Base-by-base conservation (phyloP, 495 filamentous ascomycete species). In the Tuber umbilicatum region DNA sequence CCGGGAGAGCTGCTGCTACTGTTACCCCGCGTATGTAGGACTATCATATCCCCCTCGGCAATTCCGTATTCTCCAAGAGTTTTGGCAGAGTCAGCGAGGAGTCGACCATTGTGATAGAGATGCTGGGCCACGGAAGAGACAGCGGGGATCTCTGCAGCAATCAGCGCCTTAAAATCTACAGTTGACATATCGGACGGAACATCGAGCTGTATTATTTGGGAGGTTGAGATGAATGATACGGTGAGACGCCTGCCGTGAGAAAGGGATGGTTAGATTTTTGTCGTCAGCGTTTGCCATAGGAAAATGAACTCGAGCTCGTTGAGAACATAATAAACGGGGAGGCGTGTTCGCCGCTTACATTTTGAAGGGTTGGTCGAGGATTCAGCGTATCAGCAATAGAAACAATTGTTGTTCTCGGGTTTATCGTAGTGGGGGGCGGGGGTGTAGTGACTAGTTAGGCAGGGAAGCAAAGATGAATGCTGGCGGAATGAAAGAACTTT, bases 31-130 rank as follows among this genome's bases (percentile, higher is more conserved):
- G 87, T 75, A 94, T 89, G 82, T 94, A 97, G 87, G 19, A 91
- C 93, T 50, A 99, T 86, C 93, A 99, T 94, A 76, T 97, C 96
- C 71, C 93, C 93, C 84, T 97, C 92, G 40, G 86, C 88, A 78
- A 99, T 92, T 16, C 90, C 87, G n/a, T 92, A 88, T 76, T 95
- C 88, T 73, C 91, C 87, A 70, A 99, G 87, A 9, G 93, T 97
- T 83, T 91, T 91, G 39, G 87, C 83, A 77, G 94, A 90, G 83
- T 93, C 90, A 68, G 83, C 85, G 70, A 99, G 89, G 37, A 95
- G 89, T 68, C 89, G 89, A 74, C 94, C 94, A 82, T 98, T 97
- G 85, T 94, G 93, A 83, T 94, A 95, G 80, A 97, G 88, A 79
- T 91, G 89, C 75, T 92, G 91, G 37, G 88, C 83, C 47, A 84